Evolutionary conservation across 140 eudicot species (phyloP), one percentile per base, ranked within the genome.

Genomic region (Flaveria floridana): DNA sequence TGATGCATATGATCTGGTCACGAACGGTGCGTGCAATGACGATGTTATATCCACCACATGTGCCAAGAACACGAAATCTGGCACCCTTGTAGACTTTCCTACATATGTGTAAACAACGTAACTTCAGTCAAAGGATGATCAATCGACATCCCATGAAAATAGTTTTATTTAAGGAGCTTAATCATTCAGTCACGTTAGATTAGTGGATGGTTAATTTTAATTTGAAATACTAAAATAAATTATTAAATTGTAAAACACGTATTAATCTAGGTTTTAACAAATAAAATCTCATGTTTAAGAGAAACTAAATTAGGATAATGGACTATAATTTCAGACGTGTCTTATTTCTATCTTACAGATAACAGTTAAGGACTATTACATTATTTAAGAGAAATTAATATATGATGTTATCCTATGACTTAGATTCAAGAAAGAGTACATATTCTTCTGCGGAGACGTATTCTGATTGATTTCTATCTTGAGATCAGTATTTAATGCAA

Each of bases 1-100:
- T 9, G 98, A 85, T 9, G 89, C 68, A 52, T 83, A 77, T 9
- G 96, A 79, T 37, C 96, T 77, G 42, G 76, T 68, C 30, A 90
- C 75, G n/a, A 87, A 93, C 0, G 92, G 96, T 3, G 71, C 86
- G 50, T 93, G 98, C 57, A 86, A 0, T 28, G 96, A 79, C 41
- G 97, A 82, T 70, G 87, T 53, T 8, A 93, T 65, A 82, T 93
- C 98, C 75, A 93, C 98, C 19, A 83, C 85, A 68, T 93, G 98
- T 12, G 94, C 98, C 59, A 93, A 68, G 81, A 93, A 93, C 83
- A 93, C 98, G 7, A 93, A 93, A 67, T 88, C 91, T 0, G 98
- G 96, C 5, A 84, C 87, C 70, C 83, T 79, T 2, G 26, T 25
- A 15, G 69, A 80, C 30, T 80, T 80, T 12, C 84, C 84, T 80